Evolutionary conservation across 352 stramenopile species (phyloP), one percentile per base, ranked within the genome.

Genomic region (Globisporangium perplexum): DNA sequence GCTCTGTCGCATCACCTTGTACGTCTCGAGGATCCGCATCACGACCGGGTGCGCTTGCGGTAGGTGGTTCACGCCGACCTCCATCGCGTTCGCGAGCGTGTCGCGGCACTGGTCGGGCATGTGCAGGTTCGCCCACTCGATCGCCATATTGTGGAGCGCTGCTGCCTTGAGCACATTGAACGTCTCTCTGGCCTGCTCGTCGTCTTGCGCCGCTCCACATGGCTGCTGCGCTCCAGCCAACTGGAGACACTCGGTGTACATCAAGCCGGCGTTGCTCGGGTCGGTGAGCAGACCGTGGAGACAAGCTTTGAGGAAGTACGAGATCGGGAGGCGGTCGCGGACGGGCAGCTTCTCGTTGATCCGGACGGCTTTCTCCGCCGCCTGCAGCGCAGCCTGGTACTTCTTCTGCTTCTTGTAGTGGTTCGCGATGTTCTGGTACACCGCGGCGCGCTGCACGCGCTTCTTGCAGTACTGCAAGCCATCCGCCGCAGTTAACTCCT

Each of bases 331-430:
- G 5, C 74, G 78, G 56, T 89, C 78, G 5, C 58, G 65, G 3
- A 60, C 44, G 14, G 68, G 44, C 4, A 89, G 64, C 42, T 85
- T 86, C 45, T 77, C 67, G 53, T 84, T 87, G 62, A 82, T 75
- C 6, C 61, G 66, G 12, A 86, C 74, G 8, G 78, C 77, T 41
- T 89, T 89, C 7, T 76, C 63, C 1, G 69, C 70, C 8, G 59
- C 68, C 55, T 89, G 78, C 1, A 89, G 63, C 8, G 75, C 75
- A 5, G 75, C 78, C 31, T 89, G 72, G 18, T 80, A 74, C 36
- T 89, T 89, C 50, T 87, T 86, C 55, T 83, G 73, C 57, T 79
- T 84, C 65, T 87, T 89, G 74, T 83, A 89, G 59, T 89, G 76
- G 38, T 77, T 81, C 3, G 78, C 73, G 14, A 89, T 63, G 26